Evolutionary conservation across 257 asterid genomes (phyloP).

Genomic region (Gentiana macrophylla): DNA sequence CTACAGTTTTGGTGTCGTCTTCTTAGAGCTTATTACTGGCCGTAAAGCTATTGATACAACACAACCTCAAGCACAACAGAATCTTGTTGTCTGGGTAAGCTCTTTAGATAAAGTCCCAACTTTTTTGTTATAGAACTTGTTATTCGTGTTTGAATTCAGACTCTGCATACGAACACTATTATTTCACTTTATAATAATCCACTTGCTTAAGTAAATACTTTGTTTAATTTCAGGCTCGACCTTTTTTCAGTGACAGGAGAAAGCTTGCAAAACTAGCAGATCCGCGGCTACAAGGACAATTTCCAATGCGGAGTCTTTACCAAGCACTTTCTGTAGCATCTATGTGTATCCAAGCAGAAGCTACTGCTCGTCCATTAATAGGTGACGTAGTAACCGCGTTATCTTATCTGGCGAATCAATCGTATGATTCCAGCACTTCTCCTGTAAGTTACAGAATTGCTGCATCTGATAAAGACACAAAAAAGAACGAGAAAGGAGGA

Average conservation of each 20-base stretch:
- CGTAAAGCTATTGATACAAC: conserved; percentile 90
- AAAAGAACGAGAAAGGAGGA: conserved; percentile 42
- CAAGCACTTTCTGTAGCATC: conserved; percentile 97
- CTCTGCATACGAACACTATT: not conserved
- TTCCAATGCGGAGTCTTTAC: conserved; percentile 80
- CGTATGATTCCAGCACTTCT: conserved; percentile 39
- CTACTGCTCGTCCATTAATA: conserved; percentile 92
- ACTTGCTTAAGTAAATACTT: not conserved
- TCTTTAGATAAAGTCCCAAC: not conserved
- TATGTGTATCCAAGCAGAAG: conserved; percentile 95
- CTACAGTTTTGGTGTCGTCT: conserved; percentile 93
- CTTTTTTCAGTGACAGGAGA: conserved; percentile 77
- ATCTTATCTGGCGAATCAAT: conserved; percentile 83
- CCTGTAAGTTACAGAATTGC: conserved; percentile 24
- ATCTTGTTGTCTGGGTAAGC: conserved; percentile 87
- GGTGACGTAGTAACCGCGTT: conserved; percentile 96
- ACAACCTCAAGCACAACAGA: conserved; percentile 83
- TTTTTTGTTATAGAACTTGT: not conserved
- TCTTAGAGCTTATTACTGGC: conserved; percentile 94
- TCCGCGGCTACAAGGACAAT: conserved; percentile 74
- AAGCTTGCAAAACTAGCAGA: conserved; percentile 79
- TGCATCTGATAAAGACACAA: conserved; percentile 29
- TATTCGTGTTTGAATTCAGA: too few species aligned
- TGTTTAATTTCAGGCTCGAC: conserved; percentile 59
- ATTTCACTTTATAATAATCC: not conserved